These are phyloP conservation scores for Schizochytrium sp. DNA, from an alignment of 108 stramenopile genomes.

Conservation along the genomic window DNA sequence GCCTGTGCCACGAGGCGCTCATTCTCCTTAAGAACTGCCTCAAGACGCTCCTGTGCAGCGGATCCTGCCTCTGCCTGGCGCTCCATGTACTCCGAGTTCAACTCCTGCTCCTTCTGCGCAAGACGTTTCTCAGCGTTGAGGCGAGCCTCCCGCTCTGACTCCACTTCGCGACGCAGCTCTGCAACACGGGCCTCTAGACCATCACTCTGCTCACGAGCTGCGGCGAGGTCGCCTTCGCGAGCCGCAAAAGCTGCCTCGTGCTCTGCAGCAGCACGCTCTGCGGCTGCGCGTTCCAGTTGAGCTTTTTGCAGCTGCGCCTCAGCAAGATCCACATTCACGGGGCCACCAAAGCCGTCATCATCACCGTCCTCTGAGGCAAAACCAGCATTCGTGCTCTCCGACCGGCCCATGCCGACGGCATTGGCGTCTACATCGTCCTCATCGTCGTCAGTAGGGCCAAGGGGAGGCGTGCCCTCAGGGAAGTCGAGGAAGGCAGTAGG, in stretches of 20 bases:
- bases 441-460: slow-evolving; percentile 29
- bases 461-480: slow-evolving; percentile 51
- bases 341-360: slow-evolving; percentile 37
- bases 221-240: slow-evolving; percentile 21
- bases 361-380: background rate
- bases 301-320: background rate
- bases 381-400: too few relatives aligned
- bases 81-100: background rate
- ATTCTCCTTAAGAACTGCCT: slow-evolving; percentile 39
- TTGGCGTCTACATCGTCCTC: background rate
- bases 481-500: slow-evolving; percentile 59
- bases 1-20: slow-evolving; percentile 53
- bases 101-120: background rate
- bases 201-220: background rate
- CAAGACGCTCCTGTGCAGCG: slow-evolving; percentile 51
- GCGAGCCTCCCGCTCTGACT: background rate
- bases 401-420: background rate
- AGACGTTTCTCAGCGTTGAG: slow-evolving; percentile 22
- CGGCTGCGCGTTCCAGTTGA: slow-evolving; percentile 18
- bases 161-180: background rate
- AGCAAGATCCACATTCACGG: background rate
- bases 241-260: slow-evolving; percentile 44
- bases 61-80: slow-evolving; percentile 8
- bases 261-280: slow-evolving; percentile 40
- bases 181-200: background rate